phyloP scores from a whole-genome alignment of 78 protist species.

The Creolimax fragrantissima region DNA sequence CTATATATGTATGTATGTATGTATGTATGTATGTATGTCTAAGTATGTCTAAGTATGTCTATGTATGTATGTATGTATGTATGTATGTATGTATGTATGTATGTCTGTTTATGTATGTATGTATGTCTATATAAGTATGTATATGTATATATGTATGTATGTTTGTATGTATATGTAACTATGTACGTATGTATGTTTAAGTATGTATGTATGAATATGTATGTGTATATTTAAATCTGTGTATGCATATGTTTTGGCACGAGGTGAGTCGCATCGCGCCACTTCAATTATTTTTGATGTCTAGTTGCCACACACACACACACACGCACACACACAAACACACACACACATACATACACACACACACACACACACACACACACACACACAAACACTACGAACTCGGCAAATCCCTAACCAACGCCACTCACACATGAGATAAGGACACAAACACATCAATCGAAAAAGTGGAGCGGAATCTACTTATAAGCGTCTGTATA shows the following conservation, averaged over 20 bases:
- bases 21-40: not conserved
- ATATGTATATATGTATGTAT: not conserved
- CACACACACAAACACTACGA: too few relatives aligned
- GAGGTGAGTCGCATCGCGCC: too few relatives aligned
- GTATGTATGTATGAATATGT: not conserved
- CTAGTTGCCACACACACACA: too few relatives aligned
- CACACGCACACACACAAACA: too few relatives aligned
- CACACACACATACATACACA: too few relatives aligned
- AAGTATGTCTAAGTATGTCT: not conserved
- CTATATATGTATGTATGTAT: not conserved
- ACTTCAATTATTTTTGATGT: too few relatives aligned
- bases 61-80: not conserved
- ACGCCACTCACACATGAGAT: too few relatives aligned
- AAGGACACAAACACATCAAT: too few relatives aligned
- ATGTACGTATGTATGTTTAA: not conserved
- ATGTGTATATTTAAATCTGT: not conserved
- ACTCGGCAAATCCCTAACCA: too few relatives aligned
- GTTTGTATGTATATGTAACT: not conserved
- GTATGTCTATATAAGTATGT: not conserved
- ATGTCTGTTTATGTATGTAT: not conserved
- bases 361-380: too few relatives aligned
- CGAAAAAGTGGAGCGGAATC: too few relatives aligned
- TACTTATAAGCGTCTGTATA: too few relatives aligned
- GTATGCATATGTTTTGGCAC: not conserved
- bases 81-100: not conserved